These are phyloP conservation scores for Quercus ilex DNA, from an alignment of 306 rosid species.

Conservation along the genomic window DNA sequence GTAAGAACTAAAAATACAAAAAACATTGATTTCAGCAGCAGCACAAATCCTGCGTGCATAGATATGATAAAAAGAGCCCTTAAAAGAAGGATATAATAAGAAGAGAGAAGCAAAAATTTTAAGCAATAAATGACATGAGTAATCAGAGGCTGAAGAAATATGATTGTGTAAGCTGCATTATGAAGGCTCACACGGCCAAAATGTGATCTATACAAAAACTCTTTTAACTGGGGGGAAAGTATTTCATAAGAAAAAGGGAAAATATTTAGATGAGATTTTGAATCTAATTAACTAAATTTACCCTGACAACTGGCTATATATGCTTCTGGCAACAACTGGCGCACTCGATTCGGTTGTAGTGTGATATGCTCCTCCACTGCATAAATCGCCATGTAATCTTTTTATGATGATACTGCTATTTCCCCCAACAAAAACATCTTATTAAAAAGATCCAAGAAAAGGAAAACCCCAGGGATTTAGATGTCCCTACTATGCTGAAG, in stretches of 20 bases:
- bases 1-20: not conserved
- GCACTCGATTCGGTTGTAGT: conserved; percentile 28
- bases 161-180: not conserved
- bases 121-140: conserved; percentile 3
- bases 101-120: conserved; percentile 6
- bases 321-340: conserved; percentile 34
- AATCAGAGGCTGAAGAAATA: not conserved
- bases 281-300: conserved; percentile 23
- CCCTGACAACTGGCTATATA: conserved; percentile 37
- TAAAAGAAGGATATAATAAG: not conserved
- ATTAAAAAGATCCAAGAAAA: conserved; percentile 43
- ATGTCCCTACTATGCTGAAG: conserved; percentile 19
- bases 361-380: conserved; percentile 23
- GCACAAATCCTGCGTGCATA: conserved; percentile 15
- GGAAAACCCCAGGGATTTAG: conserved; percentile 22
- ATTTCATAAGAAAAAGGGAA: not conserved
- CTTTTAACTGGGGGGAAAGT: conserved; percentile 19
- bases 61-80: conserved; percentile 1
- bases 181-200: not conserved
- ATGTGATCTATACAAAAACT: conserved; percentile 45
- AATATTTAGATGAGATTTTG: conserved; percentile 22
- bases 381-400: conserved; percentile 28
- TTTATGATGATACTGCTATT: conserved; percentile 10
- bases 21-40: conserved; percentile 4
- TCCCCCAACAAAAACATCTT: conserved; percentile 42